phyloP scores from a whole-genome alignment of 2,329 filamentous ascomycete genomes.

The Epichloe gansuensis region DNA sequence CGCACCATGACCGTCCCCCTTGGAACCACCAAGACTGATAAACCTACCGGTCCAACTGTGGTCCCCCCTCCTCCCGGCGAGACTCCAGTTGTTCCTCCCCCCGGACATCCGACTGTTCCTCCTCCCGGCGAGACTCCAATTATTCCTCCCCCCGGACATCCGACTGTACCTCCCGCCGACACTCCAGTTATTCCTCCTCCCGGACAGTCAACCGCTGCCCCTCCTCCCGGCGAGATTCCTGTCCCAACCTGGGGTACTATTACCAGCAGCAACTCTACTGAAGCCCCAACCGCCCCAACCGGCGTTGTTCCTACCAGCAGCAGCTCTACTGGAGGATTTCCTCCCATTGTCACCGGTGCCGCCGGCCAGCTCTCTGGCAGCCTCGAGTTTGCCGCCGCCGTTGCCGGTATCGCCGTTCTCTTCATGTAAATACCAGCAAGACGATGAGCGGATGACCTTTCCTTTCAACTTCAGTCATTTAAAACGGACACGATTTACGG shows the following conservation, averaged over 20 bases:
- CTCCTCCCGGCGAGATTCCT: not conserved
- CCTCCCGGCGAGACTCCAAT: not conserved
- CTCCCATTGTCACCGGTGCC: conserved; percentile 17
- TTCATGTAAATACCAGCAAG: conserved; percentile 7
- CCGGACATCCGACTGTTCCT: not conserved
- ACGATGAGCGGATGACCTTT: not conserved
- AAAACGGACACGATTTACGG: not conserved
- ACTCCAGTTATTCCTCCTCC: not conserved
- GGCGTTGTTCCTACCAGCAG: not conserved
- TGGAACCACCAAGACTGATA: not conserved
- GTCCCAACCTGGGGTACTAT: not conserved
- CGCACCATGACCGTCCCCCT: conserved; percentile 18
- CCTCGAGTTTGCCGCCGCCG: conserved; percentile 17
- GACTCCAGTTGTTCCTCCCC: conserved; percentile 1
- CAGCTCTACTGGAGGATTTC: not conserved
- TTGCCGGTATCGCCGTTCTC: conserved; percentile 20
- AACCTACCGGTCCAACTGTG: not conserved
- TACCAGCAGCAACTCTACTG: not conserved
- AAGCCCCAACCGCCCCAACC: not conserved
- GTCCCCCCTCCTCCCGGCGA: not conserved
- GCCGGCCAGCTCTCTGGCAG: conserved; percentile 19
- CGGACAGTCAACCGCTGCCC: not conserved
- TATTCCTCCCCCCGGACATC: not conserved
- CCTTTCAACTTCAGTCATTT: not conserved
- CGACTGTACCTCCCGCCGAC: not conserved